Percentiles rank a stretch among this genome's conserved stretches.
These are phyloP conservation scores for Neckera pumila DNA, from an alignment of 225 moss, liverwort and hornwort genomes.

Conservation along the genomic window DNA sequence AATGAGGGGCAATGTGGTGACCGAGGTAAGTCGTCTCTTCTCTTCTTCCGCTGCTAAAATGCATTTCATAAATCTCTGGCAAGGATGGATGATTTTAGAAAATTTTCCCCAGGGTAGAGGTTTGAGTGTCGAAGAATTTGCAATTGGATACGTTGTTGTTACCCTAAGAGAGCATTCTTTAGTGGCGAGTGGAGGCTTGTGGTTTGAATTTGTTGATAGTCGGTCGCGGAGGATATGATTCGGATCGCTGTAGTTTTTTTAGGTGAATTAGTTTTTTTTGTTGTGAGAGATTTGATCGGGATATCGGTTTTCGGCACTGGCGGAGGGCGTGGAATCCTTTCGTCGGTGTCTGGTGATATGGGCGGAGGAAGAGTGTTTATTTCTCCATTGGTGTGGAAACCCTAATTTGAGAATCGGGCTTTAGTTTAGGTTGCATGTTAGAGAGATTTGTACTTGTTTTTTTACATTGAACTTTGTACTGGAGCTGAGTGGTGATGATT, in stretches of 20 bases:
- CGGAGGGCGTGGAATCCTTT: neutral
- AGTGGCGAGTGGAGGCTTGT: neutral
- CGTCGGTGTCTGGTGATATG: neutral
- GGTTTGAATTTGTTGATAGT: neutral
- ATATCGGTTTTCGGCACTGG: neutral
- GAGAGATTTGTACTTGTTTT: neutral
- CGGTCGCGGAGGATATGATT: neutral
- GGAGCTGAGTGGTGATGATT: neutral
- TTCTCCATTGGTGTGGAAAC: neutral
- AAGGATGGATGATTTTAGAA: neutral
- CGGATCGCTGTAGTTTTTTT: neutral
- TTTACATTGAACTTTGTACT: neutral
- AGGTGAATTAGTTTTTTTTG: neutral
- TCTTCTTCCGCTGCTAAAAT: neutral
- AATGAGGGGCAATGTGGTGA: slow-evolving; percentile 43
- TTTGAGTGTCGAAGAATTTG: neutral
- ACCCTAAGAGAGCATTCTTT: neutral
- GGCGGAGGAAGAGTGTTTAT: neutral
- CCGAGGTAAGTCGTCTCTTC: slow-evolving; percentile 7
- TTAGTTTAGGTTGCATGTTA: neutral
- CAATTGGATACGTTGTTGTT: neutral
- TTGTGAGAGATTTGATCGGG: neutral
- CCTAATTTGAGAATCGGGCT: neutral
- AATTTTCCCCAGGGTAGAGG: neutral
- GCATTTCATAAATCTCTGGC: neutral